These are phyloP conservation scores for Curvularia spicifera DNA, from an alignment of 2,329 filamentous ascomycete species.

Conservation along the genomic window DNA sequence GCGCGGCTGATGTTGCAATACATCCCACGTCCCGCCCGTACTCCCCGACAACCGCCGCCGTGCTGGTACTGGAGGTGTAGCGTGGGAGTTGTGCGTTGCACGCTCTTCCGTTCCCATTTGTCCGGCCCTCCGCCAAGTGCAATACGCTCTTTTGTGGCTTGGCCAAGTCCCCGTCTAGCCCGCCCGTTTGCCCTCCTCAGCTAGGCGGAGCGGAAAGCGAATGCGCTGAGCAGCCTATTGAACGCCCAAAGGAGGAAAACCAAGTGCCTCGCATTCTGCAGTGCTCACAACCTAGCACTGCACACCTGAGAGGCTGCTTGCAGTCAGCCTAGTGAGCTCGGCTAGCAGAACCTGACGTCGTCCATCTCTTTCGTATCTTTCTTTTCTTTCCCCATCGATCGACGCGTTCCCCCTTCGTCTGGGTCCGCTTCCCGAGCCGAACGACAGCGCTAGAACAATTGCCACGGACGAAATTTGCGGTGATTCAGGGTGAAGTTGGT, in stretches of 20 bases:
- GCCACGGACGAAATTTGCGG: background rate
- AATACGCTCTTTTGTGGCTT: background rate
- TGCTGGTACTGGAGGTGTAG: background rate
- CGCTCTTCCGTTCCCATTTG: conserved; percentile 8
- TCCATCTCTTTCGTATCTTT: background rate
- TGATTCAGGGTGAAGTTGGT: background rate
- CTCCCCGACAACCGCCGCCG: background rate
- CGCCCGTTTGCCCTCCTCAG: background rate
- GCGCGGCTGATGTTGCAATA: background rate
- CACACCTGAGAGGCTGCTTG: background rate
- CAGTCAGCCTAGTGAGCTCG: background rate
- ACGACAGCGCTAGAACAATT: background rate
- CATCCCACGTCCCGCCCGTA: background rate
- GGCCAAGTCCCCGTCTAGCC: conserved; percentile 1
- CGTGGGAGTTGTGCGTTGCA: background rate
- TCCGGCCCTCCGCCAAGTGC: conserved; percentile 2
- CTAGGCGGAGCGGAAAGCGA: conserved; percentile 8
- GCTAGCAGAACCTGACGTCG: background rate
- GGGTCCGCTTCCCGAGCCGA: background rate
- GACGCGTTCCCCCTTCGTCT: background rate
- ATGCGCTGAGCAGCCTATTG: background rate
- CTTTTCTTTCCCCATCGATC: background rate
- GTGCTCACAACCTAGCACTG: background rate
- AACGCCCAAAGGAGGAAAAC: background rate
- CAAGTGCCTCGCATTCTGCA: background rate